A percentile compares a stretch with the other conserved stretches of the same genome.
phyloP scores from a whole-genome alignment of 495 filamentous ascomycete species.

The Penicillium crystallinum region DNA sequence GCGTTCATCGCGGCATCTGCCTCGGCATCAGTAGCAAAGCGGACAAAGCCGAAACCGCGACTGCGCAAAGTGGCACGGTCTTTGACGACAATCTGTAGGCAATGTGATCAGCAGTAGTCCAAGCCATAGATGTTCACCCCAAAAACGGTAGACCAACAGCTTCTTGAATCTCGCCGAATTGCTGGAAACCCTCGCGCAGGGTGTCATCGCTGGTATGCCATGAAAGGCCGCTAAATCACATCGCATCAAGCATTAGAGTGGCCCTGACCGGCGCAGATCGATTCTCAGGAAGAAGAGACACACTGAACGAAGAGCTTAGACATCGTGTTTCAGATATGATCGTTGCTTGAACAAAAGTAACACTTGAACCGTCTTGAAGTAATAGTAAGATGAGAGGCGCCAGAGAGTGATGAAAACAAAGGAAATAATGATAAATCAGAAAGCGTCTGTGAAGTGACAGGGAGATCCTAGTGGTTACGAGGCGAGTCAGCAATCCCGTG shows the following conservation, averaged over 20 bases:
- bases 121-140: background rate
- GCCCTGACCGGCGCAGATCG: background rate
- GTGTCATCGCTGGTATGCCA: constrained; percentile 93
- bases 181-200: constrained; percentile 78
- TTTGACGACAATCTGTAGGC: constrained; percentile 83
- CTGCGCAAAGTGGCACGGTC: constrained; percentile 94
- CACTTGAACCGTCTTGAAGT: background rate
- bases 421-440: constrained; percentile 1
- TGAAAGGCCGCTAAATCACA: constrained; percentile 71
- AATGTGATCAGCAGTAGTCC: constrained; percentile 11
- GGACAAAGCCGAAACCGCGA: constrained; percentile 96
- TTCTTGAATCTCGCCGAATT: constrained; percentile 86
- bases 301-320: constrained; percentile 31
- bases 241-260: constrained; percentile 4
- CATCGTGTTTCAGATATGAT: constrained; percentile 10
- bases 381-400: background rate
- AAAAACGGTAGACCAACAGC: constrained; percentile 60
- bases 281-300: background rate
- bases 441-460: constrained; percentile 10
- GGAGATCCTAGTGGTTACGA: constrained; percentile 25
- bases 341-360: background rate
- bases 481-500: constrained; percentile 29
- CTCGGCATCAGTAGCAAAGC: constrained; percentile 74
- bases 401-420: background rate
- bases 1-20: constrained; percentile 71